A percentile compares a stretch with the other conserved stretches of the same genome.
Conservation (phyloP, 257 asterid genomes). For the Plantago ovata region DNA sequence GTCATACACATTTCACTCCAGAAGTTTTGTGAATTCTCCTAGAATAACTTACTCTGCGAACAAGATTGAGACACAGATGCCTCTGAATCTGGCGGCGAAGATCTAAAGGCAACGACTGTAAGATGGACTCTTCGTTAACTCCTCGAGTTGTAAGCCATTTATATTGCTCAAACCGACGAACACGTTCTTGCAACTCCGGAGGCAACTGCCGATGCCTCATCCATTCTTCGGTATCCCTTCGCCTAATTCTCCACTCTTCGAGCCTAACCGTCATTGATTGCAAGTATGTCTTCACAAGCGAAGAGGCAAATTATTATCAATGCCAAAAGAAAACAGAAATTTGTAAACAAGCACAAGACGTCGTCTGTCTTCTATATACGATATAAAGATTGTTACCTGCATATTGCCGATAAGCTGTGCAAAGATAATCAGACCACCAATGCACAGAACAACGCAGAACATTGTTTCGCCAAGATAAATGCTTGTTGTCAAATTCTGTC, state of each 20-base stretch:
- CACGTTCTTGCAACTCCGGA: constrained; percentile 79
- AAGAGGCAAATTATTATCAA: background rate
- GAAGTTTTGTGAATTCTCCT: too few relatives aligned
- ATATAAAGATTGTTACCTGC: constrained; percentile 50
- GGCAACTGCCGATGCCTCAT: constrained; percentile 98
- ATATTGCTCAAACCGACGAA: constrained; percentile 75
- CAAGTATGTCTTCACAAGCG: constrained; percentile 60
- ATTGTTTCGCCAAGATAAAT: constrained; percentile 82
- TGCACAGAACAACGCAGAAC: constrained; percentile 63
- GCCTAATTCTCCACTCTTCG: constrained; percentile 92
- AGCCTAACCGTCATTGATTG: constrained; percentile 90
- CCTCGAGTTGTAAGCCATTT: constrained; percentile 96
- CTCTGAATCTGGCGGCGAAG: constrained; percentile 90
- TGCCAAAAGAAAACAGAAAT: background rate
- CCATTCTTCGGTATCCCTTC: constrained; percentile 96
- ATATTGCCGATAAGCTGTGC: constrained; percentile 91
- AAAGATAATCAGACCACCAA: constrained; percentile 74
- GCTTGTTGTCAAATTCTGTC: constrained; percentile 83
- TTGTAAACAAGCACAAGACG: background rate
- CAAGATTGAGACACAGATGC: constrained; percentile 95
- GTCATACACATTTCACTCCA: background rate
- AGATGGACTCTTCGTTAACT: constrained; percentile 75
- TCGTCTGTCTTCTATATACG: background rate
- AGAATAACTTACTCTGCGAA: constrained; percentile 74
- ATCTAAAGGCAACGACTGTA: constrained; percentile 75